Percentiles rank a stretch among this genome's conserved stretches.
These are phyloP conservation scores for Herpetomonas muscarum DNA, from an alignment of 208 protist genomes.

Conservation along the genomic window DNA sequence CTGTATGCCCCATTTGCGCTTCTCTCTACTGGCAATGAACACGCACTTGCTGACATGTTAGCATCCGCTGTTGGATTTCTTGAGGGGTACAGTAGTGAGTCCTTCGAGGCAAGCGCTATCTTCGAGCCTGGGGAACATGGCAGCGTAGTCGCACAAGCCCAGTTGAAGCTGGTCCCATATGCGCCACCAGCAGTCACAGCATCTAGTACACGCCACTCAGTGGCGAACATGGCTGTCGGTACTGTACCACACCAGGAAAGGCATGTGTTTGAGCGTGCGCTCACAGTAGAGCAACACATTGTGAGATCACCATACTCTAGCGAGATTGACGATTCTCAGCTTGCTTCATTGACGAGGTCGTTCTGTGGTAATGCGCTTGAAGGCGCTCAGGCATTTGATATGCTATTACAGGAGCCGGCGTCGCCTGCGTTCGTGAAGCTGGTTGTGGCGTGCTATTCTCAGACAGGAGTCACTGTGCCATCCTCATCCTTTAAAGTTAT, in stretches of 20 bases:
- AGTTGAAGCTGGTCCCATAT: slow-evolving; percentile 41
- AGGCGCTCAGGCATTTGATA: not conserved
- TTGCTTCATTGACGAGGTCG: not conserved
- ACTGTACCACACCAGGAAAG: no score
- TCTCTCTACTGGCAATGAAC: slow-evolving; percentile 17
- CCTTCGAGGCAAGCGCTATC: slow-evolving; percentile 28
- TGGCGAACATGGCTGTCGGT: no score
- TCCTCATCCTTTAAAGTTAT: not conserved
- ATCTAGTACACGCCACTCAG: no score
- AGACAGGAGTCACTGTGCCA: slow-evolving; percentile 9
- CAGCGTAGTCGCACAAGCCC: slow-evolving; percentile 14
- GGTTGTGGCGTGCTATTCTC: not conserved
- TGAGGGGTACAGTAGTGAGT: slow-evolving; percentile 40
- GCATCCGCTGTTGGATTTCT: slow-evolving; percentile 45
- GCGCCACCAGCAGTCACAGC: no score
- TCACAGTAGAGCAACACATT: no score
- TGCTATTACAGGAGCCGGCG: not conserved
- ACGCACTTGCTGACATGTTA: slow-evolving; percentile 20
- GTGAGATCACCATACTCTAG: not conserved
- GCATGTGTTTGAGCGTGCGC: no score
- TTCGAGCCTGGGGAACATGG: slow-evolving; percentile 8
- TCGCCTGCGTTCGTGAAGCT: slow-evolving; percentile 1
- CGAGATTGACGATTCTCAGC: not conserved
- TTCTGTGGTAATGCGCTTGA: not conserved
- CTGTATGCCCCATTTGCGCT: slow-evolving; percentile 41